Base-by-base conservation (phyloP, 495 filamentous ascomycete genomes). In the Hypoxylon fuscum region DNA sequence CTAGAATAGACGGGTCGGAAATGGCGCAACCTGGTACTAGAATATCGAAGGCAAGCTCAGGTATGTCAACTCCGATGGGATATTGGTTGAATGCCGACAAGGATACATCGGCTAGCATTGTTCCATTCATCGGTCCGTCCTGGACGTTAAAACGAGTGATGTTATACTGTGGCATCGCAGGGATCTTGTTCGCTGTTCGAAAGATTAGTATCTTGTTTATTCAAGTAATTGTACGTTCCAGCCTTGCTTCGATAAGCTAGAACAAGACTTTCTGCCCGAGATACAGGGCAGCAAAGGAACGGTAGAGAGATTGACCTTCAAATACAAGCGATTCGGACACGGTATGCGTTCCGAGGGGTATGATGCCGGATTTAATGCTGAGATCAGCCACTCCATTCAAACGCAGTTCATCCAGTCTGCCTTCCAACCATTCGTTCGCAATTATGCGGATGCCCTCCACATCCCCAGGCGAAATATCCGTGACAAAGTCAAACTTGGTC, bases 341-440 rank as follows among this genome's bases (percentile, higher is more conserved):
- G 8, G 73, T 76, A 67, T 96, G 91, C 25, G 80, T 85, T 35
- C 93, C 92, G 8, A 98, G 78, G 48, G 80, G 74, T 60, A 97
- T 77, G 37, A 95, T 77, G 2, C 95, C 93, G 23, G 91, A 88
- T 73, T 88, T 91, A 8, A 97, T 67, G 22, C 78, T 76, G 21
- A 98, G 68, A 44, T 83, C 77, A 25, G 90, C 86, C 68, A 84
- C 88, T 10, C 90, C 93, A 45, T 84, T 79, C 2, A 98, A 70
- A 45, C 80, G 83, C 27, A 98, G 72, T 45, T 79, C 76, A 1
- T 83, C 82, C 45, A 98, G 72, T 48, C 81, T 85, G 27, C 94
- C 93, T 15, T 90, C 85, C 50, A 98, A 65, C 87, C 91, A 98
- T 71, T 96, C 91, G 61, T 92, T 87, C 14, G 91, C 92, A 54